phyloP scores from a whole-genome alignment of 805 yeast species.

The Danielia oregonensis region DNA sequence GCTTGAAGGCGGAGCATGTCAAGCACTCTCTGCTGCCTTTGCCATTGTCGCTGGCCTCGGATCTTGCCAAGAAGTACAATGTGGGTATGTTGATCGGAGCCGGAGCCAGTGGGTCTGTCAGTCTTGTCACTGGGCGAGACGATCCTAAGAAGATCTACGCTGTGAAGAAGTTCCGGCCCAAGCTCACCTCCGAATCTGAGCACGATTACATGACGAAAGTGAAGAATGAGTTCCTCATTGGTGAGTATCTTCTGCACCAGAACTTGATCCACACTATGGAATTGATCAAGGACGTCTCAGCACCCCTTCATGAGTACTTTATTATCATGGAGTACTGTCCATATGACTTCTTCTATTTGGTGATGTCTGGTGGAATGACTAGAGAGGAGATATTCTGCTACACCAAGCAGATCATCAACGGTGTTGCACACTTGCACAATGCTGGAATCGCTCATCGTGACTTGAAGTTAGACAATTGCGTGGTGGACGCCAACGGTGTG shows the following conservation, averaged over 20 bases:
- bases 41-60: slow-evolving; percentile 14
- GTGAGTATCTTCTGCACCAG: slow-evolving; percentile 67
- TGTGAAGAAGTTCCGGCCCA: slow-evolving; percentile 78
- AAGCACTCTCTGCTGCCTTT: slow-evolving; percentile 6
- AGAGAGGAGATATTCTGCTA: slow-evolving; percentile 72
- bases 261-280: slow-evolving; percentile 82
- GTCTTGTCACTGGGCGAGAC: slow-evolving; percentile 63
- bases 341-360: slow-evolving; percentile 86
- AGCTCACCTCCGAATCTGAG: slow-evolving; percentile 57
- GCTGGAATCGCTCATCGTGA: slow-evolving; percentile 93
- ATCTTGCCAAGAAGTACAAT: slow-evolving; percentile 58
- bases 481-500: slow-evolving; percentile 69
- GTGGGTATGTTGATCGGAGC: slow-evolving; percentile 72
- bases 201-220: slow-evolving; percentile 75
- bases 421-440: slow-evolving; percentile 70
- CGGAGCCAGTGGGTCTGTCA: slow-evolving; percentile 96
- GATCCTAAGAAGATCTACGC: slow-evolving; percentile 60
- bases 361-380: slow-evolving; percentile 82
- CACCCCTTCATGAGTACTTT: slow-evolving; percentile 34
- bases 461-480: slow-evolving; percentile 89
- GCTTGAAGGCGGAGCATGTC: slow-evolving; percentile 28
- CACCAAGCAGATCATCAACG: slow-evolving; percentile 74
- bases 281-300: slow-evolving; percentile 54
- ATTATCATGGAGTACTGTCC: slow-evolving; percentile 94
- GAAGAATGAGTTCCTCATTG: slow-evolving; percentile 76